Evolutionary conservation across 495 filamentous ascomycete species (phyloP).

Genomic region (Bacidia gigantensis): DNA sequence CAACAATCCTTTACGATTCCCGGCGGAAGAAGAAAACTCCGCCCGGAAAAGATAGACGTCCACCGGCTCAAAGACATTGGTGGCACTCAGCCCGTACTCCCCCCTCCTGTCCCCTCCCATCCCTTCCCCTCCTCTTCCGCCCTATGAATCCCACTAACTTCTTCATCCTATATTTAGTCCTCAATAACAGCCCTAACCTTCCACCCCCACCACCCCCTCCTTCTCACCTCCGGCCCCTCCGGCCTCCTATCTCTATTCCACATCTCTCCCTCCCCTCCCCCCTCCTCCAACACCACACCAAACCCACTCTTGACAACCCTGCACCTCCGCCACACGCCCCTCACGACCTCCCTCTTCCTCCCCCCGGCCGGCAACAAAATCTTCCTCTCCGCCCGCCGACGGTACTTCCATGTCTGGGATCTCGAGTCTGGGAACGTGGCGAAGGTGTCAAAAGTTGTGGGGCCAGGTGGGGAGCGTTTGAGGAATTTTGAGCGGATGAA

Average conservation of each 20-base stretch:
- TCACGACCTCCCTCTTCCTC: conserved; percentile 68
- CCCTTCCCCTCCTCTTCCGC: conserved; percentile 14
- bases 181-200: conserved; percentile 73
- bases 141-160: conserved; percentile 31
- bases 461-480: conserved; percentile 63
- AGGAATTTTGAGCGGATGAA: conserved; percentile 82
- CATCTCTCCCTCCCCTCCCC: conserved; percentile 50
- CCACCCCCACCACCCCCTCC: conserved; percentile 74
- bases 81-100: conserved; percentile 40
- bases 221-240: conserved; percentile 76
- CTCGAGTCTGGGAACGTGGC: conserved; percentile 64
- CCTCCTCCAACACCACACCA: conserved; percentile 45
- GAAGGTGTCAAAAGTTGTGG: conserved; percentile 63
- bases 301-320: conserved; percentile 84
- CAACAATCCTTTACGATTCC: conserved; percentile 28
- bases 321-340: conserved; percentile 66
- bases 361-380: conserved; percentile 47
- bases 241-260: conserved; percentile 81
- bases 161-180: conserved; percentile 45
- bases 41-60: conserved; percentile 80
- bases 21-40: conserved; percentile 44
- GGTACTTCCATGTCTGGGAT: conserved; percentile 93
- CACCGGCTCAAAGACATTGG: conserved; percentile 54
- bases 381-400: conserved; percentile 71
- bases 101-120: conserved; percentile 17